Evolutionary conservation across 495 filamentous ascomycete genomes (phyloP).

Genomic region (Tuber calosporum): DNA sequence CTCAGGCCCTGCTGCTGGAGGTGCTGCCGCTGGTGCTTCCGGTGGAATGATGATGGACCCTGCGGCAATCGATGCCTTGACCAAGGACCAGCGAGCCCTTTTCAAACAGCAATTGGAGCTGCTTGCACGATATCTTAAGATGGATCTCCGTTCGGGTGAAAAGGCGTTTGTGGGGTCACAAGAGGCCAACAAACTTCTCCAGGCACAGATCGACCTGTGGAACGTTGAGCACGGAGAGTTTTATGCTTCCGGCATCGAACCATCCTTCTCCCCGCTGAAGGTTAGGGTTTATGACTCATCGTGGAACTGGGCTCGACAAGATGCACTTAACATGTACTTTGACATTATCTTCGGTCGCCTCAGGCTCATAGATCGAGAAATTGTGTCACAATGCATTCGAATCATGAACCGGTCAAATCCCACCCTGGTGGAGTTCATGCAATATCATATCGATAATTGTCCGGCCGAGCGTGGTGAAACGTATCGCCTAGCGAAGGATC

Average conservation of each 20-base stretch:
- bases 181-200: slow-evolving; percentile 74
- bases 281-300: slow-evolving; percentile 95
- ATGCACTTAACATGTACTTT: slow-evolving; percentile 96
- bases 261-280: slow-evolving; percentile 85
- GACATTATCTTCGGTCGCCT: slow-evolving; percentile 97
- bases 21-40: slow-evolving; percentile 61
- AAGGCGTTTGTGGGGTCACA: slow-evolving; percentile 80
- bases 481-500: slow-evolving; percentile 89
- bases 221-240: slow-evolving; percentile 90
- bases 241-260: slow-evolving; percentile 90
- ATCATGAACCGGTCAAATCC: slow-evolving; percentile 99
- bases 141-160: slow-evolving; percentile 90
- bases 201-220: slow-evolving; percentile 92
- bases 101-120: slow-evolving; percentile 98
- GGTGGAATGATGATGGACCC: slow-evolving; percentile 99
- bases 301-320: slow-evolving; percentile 98
- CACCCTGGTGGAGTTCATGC: slow-evolving; percentile 94
- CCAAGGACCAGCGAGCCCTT: slow-evolving; percentile 84
- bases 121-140: slow-evolving; percentile 89
- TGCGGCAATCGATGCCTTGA: slow-evolving; percentile 90
- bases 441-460: slow-evolving; percentile 99
- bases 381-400: slow-evolving; percentile 94
- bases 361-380: slow-evolving; percentile 88
- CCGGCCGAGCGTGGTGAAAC: slow-evolving; percentile 94
- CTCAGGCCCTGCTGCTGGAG: slow-evolving; percentile 62